Evolutionary conservation across 2,329 filamentous ascomycete genomes (phyloP), one percentile per base, ranked within the genome.

Genomic region (Ophiostoma populinum): DNA sequence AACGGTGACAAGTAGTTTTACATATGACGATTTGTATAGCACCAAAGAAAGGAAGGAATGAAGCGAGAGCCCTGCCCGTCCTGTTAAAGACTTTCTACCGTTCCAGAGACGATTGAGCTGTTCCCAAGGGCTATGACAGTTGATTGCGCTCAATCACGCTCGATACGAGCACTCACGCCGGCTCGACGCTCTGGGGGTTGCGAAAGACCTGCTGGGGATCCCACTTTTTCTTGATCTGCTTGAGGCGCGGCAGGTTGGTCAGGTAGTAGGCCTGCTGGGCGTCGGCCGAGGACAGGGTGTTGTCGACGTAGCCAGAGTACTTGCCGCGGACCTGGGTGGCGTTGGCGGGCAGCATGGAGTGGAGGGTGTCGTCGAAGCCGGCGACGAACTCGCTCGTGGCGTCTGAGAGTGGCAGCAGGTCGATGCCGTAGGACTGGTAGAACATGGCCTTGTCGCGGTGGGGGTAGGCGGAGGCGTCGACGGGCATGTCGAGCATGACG

Each of bases 241-340:
- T 52, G 32, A 75, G 51, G 7, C 40, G 44, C 0, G 55, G 49
- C 24, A 72, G 49, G 41, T 72, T 70, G 1, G 55, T 44, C 0
- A 63, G 62, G 67, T 68, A 75, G 46, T 75, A 75, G 7, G 59
- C 55, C 35, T 53, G 43, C 44, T 70, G 65, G 7, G 59, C 43
- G 24, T 58, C 48, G 6, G 28, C 5, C 3, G 26, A 13, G n/a
- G 49, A 38, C 22, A 75, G 46, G 5, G 49, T 49, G 2, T 61
- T 61, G 46, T 77, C 71, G 3, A 78, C 63, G 42, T 77, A 78
- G 2, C 72, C 73, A 0, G 72, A 63, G 49, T 78, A 79, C 9
- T 68, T 65, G 9, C 63, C 65, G 30, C n/a, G n/a, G n/a, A n/a
- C n/a, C n/a, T 59, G 50, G 0, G 32, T 30, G n/a, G 11, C 30